Base-by-base conservation (phyloP, 2,329 filamentous ascomycete genomes). In the Pestalotiopsis sp. region DNA sequence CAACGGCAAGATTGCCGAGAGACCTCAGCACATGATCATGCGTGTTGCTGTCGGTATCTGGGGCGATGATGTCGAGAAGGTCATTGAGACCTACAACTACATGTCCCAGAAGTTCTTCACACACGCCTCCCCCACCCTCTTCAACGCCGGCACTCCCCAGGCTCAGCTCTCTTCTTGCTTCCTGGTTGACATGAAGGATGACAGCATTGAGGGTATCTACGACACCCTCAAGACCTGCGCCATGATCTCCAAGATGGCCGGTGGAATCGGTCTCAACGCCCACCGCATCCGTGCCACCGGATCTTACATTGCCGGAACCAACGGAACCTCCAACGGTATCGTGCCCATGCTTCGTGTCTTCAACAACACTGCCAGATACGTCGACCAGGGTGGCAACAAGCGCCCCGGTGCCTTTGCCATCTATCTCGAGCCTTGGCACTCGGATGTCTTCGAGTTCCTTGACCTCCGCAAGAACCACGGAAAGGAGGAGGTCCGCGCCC, bases 31-130 rank as follows among this genome's bases (percentile, higher is more conserved):
- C 85, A 96, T 99, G 94, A 95, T 99, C 77, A 99, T 99, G 96
- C 94, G 96, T 88, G 96, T 99, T 66, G 90, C 96, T 75, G 95
- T 99, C 69, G 96, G 96, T 69, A 97, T 99, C 75, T 97, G 97
- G 86, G 95, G 95, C 70, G 93, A 97, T 72, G 89, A 98, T 77
- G 92, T 99, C 70, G 96, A 98, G 85, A 93, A 92, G 78, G 95
- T 94, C 72, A 91, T 98, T 67, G 94, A 99, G 88, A 98, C 96
- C 57, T 99, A 99, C 87, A 95, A 98, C 84, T 90, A 97, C 82
- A 98, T 99, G 95, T 99, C 96, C 39, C 94, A 91, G 86, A 98
- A 98, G 83, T 95, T 93, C 86, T 99, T 99, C 84, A 99, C 96
- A 68, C 96, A 99, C 78, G 96, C 96, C 66, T 99, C 96, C 9